Percentiles rank a stretch among this genome's conserved stretches.
Evolutionary conservation across 179 eudicot species (phyloP).

Genomic region (Spergularia azorica): DNA sequence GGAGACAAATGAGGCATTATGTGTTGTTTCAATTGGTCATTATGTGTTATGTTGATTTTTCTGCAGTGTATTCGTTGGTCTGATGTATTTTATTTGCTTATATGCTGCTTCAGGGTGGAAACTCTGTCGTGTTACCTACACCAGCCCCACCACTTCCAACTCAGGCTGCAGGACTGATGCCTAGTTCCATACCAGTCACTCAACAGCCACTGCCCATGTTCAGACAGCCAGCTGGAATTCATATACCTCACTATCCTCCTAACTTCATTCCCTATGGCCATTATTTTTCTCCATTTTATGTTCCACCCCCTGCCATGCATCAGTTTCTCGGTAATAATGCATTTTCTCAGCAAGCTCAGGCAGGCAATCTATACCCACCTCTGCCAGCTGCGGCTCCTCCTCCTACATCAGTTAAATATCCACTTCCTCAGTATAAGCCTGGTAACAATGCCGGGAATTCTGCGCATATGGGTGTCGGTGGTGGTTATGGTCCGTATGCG

Average conservation of each 20-base stretch:
- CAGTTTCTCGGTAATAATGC: conserved; percentile 68
- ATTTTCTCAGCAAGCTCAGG: conserved; percentile 76
- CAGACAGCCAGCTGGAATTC: conserved; percentile 74
- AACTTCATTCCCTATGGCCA: conserved; percentile 70
- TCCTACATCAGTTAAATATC: conserved; percentile 47
- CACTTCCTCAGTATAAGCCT: conserved; percentile 71
- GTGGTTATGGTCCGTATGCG: conserved; percentile 67
- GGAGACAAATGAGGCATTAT: not conserved
- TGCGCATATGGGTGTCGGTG: conserved; percentile 50
- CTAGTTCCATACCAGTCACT: conserved; percentile 48
- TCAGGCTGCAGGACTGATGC: conserved; percentile 71
- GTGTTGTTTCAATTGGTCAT: not conserved
- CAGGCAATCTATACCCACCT: conserved; percentile 58
- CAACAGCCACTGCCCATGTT: conserved; percentile 69
- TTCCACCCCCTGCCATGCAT: conserved; percentile 69
- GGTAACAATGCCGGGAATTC: conserved; percentile 61
- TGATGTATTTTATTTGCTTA: not conserved
- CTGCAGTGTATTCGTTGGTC: not conserved
- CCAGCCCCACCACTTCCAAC: conserved; percentile 52
- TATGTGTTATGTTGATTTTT: not conserved
- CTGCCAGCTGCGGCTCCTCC: conserved; percentile 50
- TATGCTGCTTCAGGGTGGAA: conserved; percentile 49
- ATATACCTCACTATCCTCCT: conserved; percentile 70
- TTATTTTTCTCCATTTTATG: conserved; percentile 63
- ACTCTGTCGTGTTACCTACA: conserved; percentile 44